Evolutionary conservation across 78 protist species (phyloP), one percentile per base, ranked within the genome.

Genomic region (Creolimax fragrantissima): DNA sequence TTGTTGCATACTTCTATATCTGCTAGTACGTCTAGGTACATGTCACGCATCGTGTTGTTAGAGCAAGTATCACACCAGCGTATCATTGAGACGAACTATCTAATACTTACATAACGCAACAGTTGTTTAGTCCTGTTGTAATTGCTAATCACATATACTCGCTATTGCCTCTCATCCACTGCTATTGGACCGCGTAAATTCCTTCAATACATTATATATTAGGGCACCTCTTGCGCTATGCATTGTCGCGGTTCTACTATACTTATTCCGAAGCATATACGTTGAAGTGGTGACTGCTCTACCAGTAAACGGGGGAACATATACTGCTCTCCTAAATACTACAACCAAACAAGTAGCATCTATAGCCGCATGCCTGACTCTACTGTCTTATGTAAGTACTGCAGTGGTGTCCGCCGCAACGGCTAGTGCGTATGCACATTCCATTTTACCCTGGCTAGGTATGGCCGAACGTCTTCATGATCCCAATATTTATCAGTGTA

Each of bases 281-380:
- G 36, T 74, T 4, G 96, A 94, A 93, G 97, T 95, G 3, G 96
- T 96, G 66, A 93, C 96, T 37, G 96, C 96, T 32, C 89, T 95
- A 4, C 98, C 96, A 44, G 88, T 95, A 74, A 95, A 95, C 88
- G 98, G 98, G 2, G 98, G 98, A 41, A 96, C 95, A 2, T 96
- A 96, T 91, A 95, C 93, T 41, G 93, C 95, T 36, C 92, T 96
- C 24, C 92, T 96, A 43, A 96, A 96, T 88, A 93, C 97, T 3
- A 94, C 98, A 0, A 81, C 94, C 39, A 96, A 96, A 47, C 89
- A 42, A 7, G 45, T 93, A 2, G 96, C 98, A 41, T 45, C 98
- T 2, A 45, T 96, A 3, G 97, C 98, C 0, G 97, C 97, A 2
- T 92, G 94, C 42, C 81, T 96, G 32, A 95, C 96, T 17, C 81